Base-by-base conservation (phyloP, 1,284 basidiomycete genomes). In the Sanghuangporus sanghuang region DNA sequence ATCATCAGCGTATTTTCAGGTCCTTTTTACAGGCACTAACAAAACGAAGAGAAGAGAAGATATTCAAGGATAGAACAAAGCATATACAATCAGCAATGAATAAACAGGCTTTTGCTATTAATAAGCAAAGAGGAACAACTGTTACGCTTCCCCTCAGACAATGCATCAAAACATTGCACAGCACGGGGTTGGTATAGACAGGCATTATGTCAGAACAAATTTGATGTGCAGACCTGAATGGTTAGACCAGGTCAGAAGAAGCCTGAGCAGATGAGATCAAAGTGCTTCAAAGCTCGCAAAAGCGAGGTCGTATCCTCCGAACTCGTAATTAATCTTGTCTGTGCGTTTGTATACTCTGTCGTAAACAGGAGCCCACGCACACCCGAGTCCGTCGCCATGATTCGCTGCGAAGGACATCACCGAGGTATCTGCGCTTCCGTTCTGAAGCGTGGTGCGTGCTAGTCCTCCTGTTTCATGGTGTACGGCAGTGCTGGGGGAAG, bases 281-380 rank as follows among this genome's bases (percentile, higher is more conserved):
- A 73, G 71, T 64, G 78, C 68, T 73, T 95, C 92, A 75, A 95
- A 96, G 74, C 89, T 95, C 40, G 92, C 91, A 74, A 95, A 98
- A 42, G 95, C 92, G 67, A 98, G 81, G 75, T 96, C 93, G 75
- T 98, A 99, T 59, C 92, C 93, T 59, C 93, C 93, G 73, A 98
- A 96, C 76, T 97, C 95, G 80, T 99, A 99, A 73, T 96, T 93
- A 75, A 99, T 99, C 74, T 97, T 92, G 78, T 98, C 96, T 62
- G 92, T 96, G 68, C 95, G 82, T 69, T 78, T 84, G 73, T 91
- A 92, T 56, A 23, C 59, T 61, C 55, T 57, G 57, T 14, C 55
- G 55, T 57, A 27, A 23, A n/a, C 56, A 42, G 39, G 39, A 16
- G 18, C 39, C 56, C 38, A 44, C 21, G 12, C 44, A n/a, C 44